Percentiles rank a stretch among this genome's conserved stretches.
These are phyloP conservation scores for Aspergillus mulundensis DNA, from an alignment of 495 filamentous ascomycete species.

Conservation along the genomic window DNA sequence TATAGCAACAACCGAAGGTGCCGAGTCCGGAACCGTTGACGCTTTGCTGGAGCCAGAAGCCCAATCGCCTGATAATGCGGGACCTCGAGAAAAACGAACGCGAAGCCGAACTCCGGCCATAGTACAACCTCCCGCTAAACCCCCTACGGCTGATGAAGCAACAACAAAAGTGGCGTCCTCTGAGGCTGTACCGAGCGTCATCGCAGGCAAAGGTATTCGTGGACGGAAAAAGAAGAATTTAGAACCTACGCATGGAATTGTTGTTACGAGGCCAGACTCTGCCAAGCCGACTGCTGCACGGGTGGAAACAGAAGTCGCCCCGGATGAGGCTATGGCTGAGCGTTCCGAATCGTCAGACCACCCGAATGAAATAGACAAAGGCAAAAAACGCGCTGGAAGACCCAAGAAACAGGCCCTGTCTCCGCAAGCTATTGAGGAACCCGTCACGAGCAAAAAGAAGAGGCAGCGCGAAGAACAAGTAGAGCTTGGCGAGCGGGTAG, in stretches of 20 bases:
- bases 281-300: neutral
- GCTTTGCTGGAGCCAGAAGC: neutral
- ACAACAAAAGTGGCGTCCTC: neutral
- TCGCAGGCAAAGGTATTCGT: conserved; percentile 3
- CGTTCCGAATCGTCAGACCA: neutral
- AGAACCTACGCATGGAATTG: neutral
- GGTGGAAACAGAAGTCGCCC: conserved; percentile 3
- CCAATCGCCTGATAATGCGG: neutral
- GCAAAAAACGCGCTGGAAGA: conserved; percentile 17
- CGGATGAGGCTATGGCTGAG: neutral
- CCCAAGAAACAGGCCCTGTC: conserved; percentile 8
- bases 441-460: neutral
- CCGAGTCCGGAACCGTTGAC: neutral
- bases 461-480: neutral
- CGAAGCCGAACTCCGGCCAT: conserved; percentile 16
- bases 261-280: neutral
- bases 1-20: conserved; percentile 1
- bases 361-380: neutral
- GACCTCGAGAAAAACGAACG: conserved; percentile 11
- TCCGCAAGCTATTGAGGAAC: neutral
- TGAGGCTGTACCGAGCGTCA: neutral
- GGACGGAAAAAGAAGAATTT: conserved; percentile 7
- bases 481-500: neutral
- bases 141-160: conserved; percentile 4
- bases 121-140: conserved; percentile 4